Percentiles rank a stretch among this genome's conserved stretches.
Evolutionary conservation across 2,329 filamentous ascomycete species (phyloP).

Genomic region (Septoria petroselini): DNA sequence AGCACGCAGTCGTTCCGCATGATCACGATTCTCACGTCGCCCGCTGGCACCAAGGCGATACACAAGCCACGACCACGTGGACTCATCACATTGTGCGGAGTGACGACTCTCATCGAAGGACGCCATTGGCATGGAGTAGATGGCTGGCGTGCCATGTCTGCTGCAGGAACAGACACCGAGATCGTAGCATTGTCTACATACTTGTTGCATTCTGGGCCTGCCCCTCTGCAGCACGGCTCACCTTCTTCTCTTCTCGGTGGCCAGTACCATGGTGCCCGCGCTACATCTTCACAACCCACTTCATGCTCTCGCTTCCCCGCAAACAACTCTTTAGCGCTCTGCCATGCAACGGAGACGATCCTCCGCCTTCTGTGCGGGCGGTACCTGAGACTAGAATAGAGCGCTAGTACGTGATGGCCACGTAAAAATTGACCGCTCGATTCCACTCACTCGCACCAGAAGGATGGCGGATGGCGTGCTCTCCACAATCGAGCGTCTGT

Average conservation of each 20-base stretch:
- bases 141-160: background rate
- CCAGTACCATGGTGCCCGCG: background rate
- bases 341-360: constrained; percentile 14
- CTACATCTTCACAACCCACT: too few species aligned
- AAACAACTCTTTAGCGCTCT: constrained; percentile 7
- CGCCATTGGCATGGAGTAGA: background rate
- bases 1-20: constrained; percentile 12
- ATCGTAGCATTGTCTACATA: background rate
- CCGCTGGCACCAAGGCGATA: background rate
- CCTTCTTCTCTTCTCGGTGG: background rate
- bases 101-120: background rate
- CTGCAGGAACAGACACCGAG: constrained; percentile 7
- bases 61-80: background rate
- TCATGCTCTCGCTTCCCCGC: constrained; percentile 15
- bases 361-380: constrained; percentile 15
- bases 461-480: constrained; percentile 12
- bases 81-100: too few species aligned
- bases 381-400: constrained; percentile 17
- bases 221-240: background rate
- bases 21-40: constrained; percentile 5
- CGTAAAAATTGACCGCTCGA: constrained; percentile 14
- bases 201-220: background rate
- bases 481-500: constrained; percentile 7
- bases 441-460: constrained; percentile 4
- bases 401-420: constrained; percentile 21